Percentiles rank a stretch among this genome's conserved stretches.
These are phyloP conservation scores for Colletotrichum salicis DNA, from an alignment of 2,329 filamentous ascomycete genomes.

Conservation along the genomic window DNA sequence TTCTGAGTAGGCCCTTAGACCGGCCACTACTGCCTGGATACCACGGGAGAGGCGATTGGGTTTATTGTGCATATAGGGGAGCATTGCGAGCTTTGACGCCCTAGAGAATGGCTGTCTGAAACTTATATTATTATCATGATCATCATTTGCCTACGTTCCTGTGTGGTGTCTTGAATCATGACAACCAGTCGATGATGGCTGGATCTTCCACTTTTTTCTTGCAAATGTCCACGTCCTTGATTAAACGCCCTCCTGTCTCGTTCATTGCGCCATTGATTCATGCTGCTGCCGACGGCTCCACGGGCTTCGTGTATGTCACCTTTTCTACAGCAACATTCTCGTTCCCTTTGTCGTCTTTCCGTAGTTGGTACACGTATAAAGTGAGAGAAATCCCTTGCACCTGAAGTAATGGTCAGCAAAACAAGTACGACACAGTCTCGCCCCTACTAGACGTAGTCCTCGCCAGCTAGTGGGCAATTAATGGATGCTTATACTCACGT, in stretches of 20 bases:
- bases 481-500: conserved; percentile 72
- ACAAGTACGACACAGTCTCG: background rate
- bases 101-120: conserved; percentile 10
- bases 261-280: conserved; percentile 45
- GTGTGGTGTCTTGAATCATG: conserved; percentile 25
- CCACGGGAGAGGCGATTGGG: conserved; percentile 8
- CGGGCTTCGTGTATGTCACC: conserved; percentile 85
- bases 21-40: conserved; percentile 22
- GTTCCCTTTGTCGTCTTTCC: conserved; percentile 79
- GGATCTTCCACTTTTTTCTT: conserved; percentile 1
- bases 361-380: conserved; percentile 90
- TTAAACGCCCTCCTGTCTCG: background rate
- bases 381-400: conserved; percentile 96
- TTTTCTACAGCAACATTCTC: conserved; percentile 88
- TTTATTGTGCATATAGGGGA: conserved; percentile 15
- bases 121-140: conserved; percentile 34
- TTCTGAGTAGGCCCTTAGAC: conserved; percentile 9
- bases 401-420: conserved; percentile 56
- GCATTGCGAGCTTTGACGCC: background rate
- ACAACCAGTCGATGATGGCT: conserved; percentile 18
- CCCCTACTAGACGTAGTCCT: background rate
- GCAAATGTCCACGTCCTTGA: conserved; percentile 2
- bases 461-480: background rate
- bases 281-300: conserved; percentile 65
- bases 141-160: conserved; percentile 27